Evolutionary conservation across 139 green algal genomes (phyloP), one percentile per base, ranked within the genome.

Genomic region (Tetradesmus obliquus): DNA sequence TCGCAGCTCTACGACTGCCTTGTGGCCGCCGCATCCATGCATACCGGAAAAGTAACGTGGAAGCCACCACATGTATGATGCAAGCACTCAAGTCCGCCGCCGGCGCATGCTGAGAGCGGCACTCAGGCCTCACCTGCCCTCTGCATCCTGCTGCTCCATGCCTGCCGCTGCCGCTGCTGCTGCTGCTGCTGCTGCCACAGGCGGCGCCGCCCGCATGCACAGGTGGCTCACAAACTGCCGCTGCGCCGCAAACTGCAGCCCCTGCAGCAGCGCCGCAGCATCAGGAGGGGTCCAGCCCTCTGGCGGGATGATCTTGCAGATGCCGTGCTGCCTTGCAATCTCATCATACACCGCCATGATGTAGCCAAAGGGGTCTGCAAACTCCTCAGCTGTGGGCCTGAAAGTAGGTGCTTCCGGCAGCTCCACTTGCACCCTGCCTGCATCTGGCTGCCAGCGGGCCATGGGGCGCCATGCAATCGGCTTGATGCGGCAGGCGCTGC

Each of bases 301-400:
- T 1, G 98, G 98, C 9, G 98, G 98, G 24, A 99, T 94, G 76
- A 99, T 98, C 86, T 95, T 94, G 24, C 95, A 97, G 71, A 99
- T 96, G 10, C 98, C 98, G 24, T 76, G 66, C 79, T 94, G 97
- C 88, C 93, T 92, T 54, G 94, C 93, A 2, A 95, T 97, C 60
- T 96, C 83, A 5, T 55, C 24, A 0, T 76, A 90, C 13, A 99
- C 97, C 1, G 85, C 94, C 0, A 82, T 55, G 62, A 99, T 98
- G 94, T 98, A 99, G 13, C 92, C 90, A 0, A 99, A 80, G 3
- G 97, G 97, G 91, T 99, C 94, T 8, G 84, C 3, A 88, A 98
- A 99, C 89, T 99, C 96, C 60, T 97, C 96, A 3, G 88, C 91
- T 0, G 95, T 97, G 5, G 98, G 98, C 69, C 90, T 89, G 62